phyloP scores from a whole-genome alignment of 2,329 filamentous ascomycete species.

The Calonectria henricotiae region DNA sequence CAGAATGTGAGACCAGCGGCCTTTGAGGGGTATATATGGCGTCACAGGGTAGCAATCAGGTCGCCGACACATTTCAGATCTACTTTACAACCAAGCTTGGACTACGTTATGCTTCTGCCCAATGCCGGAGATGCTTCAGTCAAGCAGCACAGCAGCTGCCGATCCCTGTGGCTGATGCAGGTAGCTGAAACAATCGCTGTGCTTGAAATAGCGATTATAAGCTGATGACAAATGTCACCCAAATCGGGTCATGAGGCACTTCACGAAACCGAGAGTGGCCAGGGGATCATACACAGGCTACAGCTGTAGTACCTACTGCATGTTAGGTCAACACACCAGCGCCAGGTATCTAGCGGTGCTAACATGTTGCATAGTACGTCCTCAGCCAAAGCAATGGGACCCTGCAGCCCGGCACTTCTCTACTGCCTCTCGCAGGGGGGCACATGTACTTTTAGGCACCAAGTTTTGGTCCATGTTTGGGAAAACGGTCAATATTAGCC shows the following conservation, averaged over 20 bases:
- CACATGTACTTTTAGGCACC: slow-evolving; percentile 28
- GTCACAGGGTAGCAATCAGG: slow-evolving; percentile 7
- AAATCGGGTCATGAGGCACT: slow-evolving; percentile 22
- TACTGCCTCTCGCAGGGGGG: not conserved
- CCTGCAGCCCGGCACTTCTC: slow-evolving; percentile 13
- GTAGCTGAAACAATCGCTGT: slow-evolving; percentile 19
- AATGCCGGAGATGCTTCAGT: not conserved
- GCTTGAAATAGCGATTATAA: slow-evolving; percentile 21
- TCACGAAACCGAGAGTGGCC: not conserved
- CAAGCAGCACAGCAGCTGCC: slow-evolving; percentile 16
- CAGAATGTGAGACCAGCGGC: slow-evolving; percentile 10
- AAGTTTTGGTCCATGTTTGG: slow-evolving; percentile 23
- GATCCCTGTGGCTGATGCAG: slow-evolving; percentile 22
- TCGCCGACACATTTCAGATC: not conserved
- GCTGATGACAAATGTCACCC: slow-evolving; percentile 34
- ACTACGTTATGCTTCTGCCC: slow-evolving; percentile 5
- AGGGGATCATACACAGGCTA: not conserved
- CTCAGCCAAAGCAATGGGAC: not conserved
- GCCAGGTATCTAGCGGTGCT: not conserved
- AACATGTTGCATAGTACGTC: not conserved
- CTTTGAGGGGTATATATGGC: slow-evolving; percentile 33
- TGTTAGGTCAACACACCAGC: slow-evolving; percentile 17
- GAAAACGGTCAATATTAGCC: slow-evolving; percentile 21
- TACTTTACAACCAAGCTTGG: slow-evolving; percentile 6
- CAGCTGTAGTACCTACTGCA: not conserved